Conservation (phyloP, 2,329 filamentous ascomycete genomes). For the Esteya vermicola region DNA sequence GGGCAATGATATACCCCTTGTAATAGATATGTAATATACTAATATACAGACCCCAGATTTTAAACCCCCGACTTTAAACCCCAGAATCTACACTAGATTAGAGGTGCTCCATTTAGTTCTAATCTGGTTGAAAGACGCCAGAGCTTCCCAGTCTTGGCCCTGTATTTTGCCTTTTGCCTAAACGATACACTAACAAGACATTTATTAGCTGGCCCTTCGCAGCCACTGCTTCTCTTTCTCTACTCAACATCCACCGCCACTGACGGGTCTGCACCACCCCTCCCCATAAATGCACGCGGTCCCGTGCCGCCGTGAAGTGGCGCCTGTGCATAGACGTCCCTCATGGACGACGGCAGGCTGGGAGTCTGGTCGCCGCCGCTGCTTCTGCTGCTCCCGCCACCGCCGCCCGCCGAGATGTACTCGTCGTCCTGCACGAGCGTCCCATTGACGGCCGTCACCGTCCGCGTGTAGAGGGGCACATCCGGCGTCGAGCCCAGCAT, state of each 20-base stretch:
- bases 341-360: too few species aligned
- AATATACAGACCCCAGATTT: too few species aligned
- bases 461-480: constrained; percentile 39
- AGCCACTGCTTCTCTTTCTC: not conserved
- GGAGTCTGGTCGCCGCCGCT: not conserved
- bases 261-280: constrained; percentile 2
- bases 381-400: not conserved
- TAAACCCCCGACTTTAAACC: too few species aligned
- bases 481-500: constrained; percentile 11
- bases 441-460: constrained; percentile 40
- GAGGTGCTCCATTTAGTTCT: too few species aligned
- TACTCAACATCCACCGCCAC: not conserved
- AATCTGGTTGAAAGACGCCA: too few species aligned
- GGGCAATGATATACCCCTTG: too few species aligned
- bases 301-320: constrained; percentile 5
- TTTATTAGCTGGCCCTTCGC: not conserved
- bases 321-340: constrained; percentile 5
- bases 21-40: too few species aligned
- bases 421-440: constrained; percentile 24
- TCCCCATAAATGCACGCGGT: constrained; percentile 7
- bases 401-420: constrained; percentile 3
- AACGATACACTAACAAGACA: too few species aligned
- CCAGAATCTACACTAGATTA: too few species aligned
- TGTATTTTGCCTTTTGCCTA: too few species aligned
- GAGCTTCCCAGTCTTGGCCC: too few species aligned